Conservation (phyloP, 2,329 filamentous ascomycete genomes). For the Apiospora phragmitis region DNA sequence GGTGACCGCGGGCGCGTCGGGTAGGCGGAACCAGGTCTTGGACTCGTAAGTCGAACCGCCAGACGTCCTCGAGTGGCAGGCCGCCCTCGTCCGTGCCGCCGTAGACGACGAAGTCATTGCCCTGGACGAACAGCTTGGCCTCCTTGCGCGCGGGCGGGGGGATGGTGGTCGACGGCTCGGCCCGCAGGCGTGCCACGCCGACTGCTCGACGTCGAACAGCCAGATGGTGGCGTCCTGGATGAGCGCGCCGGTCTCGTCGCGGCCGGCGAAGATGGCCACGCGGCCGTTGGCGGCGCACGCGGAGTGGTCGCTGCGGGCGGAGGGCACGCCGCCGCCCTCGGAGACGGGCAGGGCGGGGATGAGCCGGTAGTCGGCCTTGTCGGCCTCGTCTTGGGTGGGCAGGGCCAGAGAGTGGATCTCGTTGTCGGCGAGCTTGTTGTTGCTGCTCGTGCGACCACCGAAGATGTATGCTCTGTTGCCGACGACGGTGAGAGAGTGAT, state of each 20-base stretch:
- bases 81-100: conserved; percentile 40
- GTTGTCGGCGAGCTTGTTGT: conserved; percentile 44
- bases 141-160: conserved; percentile 30
- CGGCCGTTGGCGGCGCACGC: conserved; percentile 34
- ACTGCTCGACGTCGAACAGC: conserved; percentile 37
- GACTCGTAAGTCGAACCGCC: conserved; percentile 50
- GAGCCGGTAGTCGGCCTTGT: conserved; percentile 32
- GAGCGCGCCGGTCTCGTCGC: conserved; percentile 28
- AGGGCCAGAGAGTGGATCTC: conserved; percentile 54
- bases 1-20: conserved; percentile 39
- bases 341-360: conserved; percentile 32
- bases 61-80: conserved; percentile 42
- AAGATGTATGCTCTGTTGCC: conserved; percentile 57
- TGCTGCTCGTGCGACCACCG: conserved; percentile 43
- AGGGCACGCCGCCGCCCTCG: conserved; percentile 30
- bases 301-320: conserved; percentile 35
- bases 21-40: conserved; percentile 50
- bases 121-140: conserved; percentile 38
- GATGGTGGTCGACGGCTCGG: conserved; percentile 13
- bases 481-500: conserved; percentile 54
- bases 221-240: conserved; percentile 37
- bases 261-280: conserved; percentile 38
- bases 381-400: conserved; percentile 40
- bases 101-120: conserved; percentile 49
- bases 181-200: conserved; percentile 36